Evolutionary conservation across 371 early-diverging fungal genomes (phyloP).

Genomic region (Nosema muscidifuracis): DNA sequence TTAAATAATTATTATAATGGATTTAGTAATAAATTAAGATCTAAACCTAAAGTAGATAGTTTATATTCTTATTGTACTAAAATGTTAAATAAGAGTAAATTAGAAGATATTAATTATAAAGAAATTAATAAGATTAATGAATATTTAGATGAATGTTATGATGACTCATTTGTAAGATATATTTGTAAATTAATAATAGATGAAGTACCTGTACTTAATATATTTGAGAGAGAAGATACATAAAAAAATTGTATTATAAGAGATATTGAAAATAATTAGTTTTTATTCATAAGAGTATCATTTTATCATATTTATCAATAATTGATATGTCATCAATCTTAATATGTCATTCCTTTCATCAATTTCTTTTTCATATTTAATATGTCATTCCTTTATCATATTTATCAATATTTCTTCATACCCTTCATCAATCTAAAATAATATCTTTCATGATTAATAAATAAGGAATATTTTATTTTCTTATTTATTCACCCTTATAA

Average conservation of each 20-base stretch:
- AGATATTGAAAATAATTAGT: no score
- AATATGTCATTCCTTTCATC: no score
- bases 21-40: background rate
- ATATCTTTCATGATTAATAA: no score
- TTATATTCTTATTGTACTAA: background rate
- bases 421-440: no score
- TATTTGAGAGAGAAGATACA: background rate
- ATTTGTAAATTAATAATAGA: slow-evolving; percentile 28
- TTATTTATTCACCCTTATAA: no score
- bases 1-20: background rate
- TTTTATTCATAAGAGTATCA: no score
- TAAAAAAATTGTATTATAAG: background rate
- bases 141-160: slow-evolving; percentile 13
- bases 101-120: background rate
- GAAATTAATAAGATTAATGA: slow-evolving; percentile 3
- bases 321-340: no score
- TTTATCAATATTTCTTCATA: no score
- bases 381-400: no score
- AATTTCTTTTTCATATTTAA: no score
- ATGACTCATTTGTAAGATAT: slow-evolving; percentile 22
- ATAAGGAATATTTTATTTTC: no score
- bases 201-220: slow-evolving; percentile 20
- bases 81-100: background rate
- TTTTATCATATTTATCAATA: no score
- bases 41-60: background rate